Percentiles rank a stretch among this genome's conserved stretches.
phyloP scores from a whole-genome alignment of 2,329 filamentous ascomycete species.

The Alternaria arbusti region DNA sequence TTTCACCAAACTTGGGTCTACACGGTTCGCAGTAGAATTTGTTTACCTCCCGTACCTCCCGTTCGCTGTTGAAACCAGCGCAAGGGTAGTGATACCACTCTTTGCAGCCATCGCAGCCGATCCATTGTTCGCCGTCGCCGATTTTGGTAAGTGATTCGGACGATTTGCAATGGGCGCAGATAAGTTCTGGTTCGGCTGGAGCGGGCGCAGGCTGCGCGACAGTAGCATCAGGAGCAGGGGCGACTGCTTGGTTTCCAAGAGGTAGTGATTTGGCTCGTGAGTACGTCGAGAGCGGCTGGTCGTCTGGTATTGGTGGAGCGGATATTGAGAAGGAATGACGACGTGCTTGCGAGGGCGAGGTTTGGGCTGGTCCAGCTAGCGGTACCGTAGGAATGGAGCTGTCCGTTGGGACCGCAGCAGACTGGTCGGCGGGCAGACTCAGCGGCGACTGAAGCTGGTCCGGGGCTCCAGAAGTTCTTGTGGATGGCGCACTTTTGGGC shows the following conservation, averaged over 20 bases:
- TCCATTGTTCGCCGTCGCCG: slow-evolving; percentile 67
- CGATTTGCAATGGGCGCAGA: slow-evolving; percentile 65
- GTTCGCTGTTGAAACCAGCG: slow-evolving; percentile 68
- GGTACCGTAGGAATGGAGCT: slow-evolving; percentile 10
- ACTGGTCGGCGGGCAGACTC: slow-evolving; percentile 37
- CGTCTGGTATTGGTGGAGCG: slow-evolving; percentile 9
- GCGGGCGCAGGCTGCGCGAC: slow-evolving; percentile 13
- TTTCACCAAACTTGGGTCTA: slow-evolving; percentile 65
- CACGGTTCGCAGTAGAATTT: slow-evolving; percentile 70
- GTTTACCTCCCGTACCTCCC: slow-evolving; percentile 69
- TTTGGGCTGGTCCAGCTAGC: slow-evolving; percentile 10
- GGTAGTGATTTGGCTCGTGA: slow-evolving; percentile 44
- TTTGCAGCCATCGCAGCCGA: slow-evolving; percentile 72
- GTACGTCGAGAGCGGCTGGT: slow-evolving; percentile 3
- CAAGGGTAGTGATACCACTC: slow-evolving; percentile 73
- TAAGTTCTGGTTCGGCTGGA: slow-evolving; percentile 46
- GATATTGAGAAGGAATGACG: slow-evolving; percentile 41
- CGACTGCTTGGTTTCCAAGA: slow-evolving; percentile 23
- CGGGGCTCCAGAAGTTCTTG: slow-evolving; percentile 17
- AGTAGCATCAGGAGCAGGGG: slow-evolving; percentile 15
- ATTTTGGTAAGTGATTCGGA: slow-evolving; percentile 60
- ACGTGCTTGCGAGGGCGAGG: slow-evolving; percentile 20
- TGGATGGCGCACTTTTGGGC: slow-evolving; percentile 33
- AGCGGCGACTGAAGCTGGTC: slow-evolving; percentile 45
- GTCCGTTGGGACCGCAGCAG: slow-evolving; percentile 11